phyloP scores from a whole-genome alignment of 2,329 filamentous ascomycete genomes.

The Aureobasidium vineae region DNA sequence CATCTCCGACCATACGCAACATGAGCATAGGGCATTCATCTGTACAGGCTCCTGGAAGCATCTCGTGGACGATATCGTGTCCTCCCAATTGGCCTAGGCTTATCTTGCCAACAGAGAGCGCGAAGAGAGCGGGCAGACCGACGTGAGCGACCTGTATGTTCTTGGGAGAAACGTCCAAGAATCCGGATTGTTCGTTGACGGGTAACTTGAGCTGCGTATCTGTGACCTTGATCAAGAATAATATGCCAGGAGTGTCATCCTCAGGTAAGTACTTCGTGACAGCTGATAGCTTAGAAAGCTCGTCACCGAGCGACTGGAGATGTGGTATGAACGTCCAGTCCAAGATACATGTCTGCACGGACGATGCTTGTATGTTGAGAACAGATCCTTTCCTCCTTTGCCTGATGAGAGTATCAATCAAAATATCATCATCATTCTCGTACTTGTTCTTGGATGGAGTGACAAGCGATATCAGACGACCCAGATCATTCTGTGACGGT shows the following conservation, averaged over 20 bases:
- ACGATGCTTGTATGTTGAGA: slow-evolving; percentile 66
- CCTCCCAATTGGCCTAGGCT: slow-evolving; percentile 61
- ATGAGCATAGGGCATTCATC: slow-evolving; percentile 68
- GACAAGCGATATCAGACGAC: slow-evolving; percentile 77
- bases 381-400: slow-evolving; percentile 86
- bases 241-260: slow-evolving; percentile 84
- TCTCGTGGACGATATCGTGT: slow-evolving; percentile 69
- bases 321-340: slow-evolving; percentile 64
- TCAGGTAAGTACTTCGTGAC: slow-evolving; percentile 95
- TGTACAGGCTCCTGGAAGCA: slow-evolving; percentile 44
- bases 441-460: slow-evolving; percentile 91
- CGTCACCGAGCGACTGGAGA: slow-evolving; percentile 70
- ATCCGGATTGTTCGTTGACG: slow-evolving; percentile 67
- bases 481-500: slow-evolving; percentile 77
- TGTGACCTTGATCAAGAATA: slow-evolving; percentile 69
- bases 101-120: slow-evolving; percentile 68
- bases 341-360: slow-evolving; percentile 61
- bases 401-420: slow-evolving; percentile 84
- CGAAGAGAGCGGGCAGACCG: slow-evolving; percentile 76
- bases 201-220: slow-evolving; percentile 60
- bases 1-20: slow-evolving; percentile 86
- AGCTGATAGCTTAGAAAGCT: slow-evolving; percentile 76
- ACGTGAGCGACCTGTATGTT: slow-evolving; percentile 76
- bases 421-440: slow-evolving; percentile 85
- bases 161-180: slow-evolving; percentile 56